These are phyloP conservation scores for Davidsoniella eucalypti DNA, from an alignment of 2,329 filamentous ascomycete species.

Conservation along the genomic window DNA sequence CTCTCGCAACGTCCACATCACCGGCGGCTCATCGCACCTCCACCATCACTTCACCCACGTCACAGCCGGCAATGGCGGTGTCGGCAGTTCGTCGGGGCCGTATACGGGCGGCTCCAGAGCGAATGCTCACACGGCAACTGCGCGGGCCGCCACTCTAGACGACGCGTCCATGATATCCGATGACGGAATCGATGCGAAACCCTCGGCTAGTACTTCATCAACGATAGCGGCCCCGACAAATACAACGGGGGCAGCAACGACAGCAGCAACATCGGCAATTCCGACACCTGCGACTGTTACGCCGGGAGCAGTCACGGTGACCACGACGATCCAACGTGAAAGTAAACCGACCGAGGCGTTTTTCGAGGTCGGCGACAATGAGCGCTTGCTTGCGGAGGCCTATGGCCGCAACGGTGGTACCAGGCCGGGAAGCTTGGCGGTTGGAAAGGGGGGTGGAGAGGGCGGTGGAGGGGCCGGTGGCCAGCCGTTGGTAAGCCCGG, in stretches of 20 bases:
- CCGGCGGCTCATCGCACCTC: not conserved
- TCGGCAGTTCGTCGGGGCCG: not conserved
- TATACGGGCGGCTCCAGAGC: not conserved
- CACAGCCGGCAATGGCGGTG: not conserved
- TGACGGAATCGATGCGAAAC: constrained; percentile 2
- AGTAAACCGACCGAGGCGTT: constrained; percentile 17
- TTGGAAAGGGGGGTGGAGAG: not conserved
- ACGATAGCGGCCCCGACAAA: not conserved
- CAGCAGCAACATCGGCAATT: not conserved
- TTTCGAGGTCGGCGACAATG: constrained; percentile 6
- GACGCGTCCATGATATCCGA: constrained; percentile 1
- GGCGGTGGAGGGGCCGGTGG: not conserved
- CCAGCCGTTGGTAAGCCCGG: not conserved
- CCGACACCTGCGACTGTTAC: not conserved
- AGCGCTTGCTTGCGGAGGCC: constrained; percentile 6
- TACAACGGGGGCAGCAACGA: not conserved
- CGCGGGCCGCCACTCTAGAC: constrained; percentile 5
- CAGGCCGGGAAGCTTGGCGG: constrained; percentile 1
- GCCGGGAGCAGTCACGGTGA: constrained; percentile 19
- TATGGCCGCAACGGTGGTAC: not conserved
- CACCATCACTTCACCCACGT: not conserved
- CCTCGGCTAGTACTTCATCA: not conserved
- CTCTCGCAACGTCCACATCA: not conserved
- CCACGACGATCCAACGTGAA: constrained; percentile 24
- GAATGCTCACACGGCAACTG: constrained; percentile 6